A percentile compares a stretch with the other conserved stretches of the same genome.
These are phyloP conservation scores for Casuarina cunninghamiana DNA, from an alignment of 306 rosid genomes.

Conservation along the genomic window DNA sequence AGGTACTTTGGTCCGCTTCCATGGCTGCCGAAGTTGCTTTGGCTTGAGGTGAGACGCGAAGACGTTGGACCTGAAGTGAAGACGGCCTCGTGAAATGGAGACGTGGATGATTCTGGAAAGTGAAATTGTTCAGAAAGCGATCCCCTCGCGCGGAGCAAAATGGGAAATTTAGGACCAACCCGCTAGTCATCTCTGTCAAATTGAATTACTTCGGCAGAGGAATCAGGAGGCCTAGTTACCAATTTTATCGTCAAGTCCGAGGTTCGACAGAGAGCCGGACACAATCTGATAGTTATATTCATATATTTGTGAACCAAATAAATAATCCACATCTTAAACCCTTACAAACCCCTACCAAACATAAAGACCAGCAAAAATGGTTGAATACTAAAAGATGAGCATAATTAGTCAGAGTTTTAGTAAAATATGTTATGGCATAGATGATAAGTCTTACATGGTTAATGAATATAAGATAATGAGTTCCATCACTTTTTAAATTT, in stretches of 20 bases:
- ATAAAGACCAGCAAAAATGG: no score
- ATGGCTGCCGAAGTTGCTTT: constrained; percentile 48
- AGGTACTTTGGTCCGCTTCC: constrained; percentile 50
- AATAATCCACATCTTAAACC: no score
- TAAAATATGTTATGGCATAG: no score
- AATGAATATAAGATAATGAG: no score
- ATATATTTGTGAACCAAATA: no score
- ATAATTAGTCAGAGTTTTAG: no score
- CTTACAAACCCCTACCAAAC: no score
- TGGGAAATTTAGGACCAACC: constrained; percentile 36
- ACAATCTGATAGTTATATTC: no score
- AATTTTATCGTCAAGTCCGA: background rate
- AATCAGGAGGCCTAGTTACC: background rate
- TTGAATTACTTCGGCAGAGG: background rate
- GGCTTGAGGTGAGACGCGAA: constrained; percentile 35
- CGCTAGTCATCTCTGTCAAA: constrained; percentile 43
- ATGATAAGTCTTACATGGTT: no score
- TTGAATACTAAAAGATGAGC: no score
- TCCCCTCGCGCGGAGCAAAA: constrained; percentile 15
- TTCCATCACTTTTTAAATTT: no score
- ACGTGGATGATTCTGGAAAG: constrained; percentile 11
- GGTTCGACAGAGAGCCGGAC: no score
- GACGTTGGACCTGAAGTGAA: constrained; percentile 24
- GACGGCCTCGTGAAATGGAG: constrained; percentile 33
- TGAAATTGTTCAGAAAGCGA: constrained; percentile 4